Evolutionary conservation across 2,329 filamentous ascomycete species (phyloP), one percentile per base, ranked within the genome.

Genomic region (Clarireedia hainanense): DNA sequence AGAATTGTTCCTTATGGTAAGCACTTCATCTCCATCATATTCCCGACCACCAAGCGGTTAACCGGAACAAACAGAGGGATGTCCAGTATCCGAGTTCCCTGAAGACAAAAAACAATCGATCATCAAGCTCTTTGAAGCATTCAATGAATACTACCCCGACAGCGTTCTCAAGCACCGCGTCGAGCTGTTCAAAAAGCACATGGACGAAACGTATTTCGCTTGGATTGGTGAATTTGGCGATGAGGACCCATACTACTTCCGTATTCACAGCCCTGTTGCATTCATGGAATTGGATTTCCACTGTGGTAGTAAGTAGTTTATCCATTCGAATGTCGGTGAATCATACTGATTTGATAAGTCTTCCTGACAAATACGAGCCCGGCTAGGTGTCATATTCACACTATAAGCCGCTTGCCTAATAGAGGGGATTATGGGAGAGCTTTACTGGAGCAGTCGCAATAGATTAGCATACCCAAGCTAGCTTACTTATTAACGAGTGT

Each of bases 281-380:
- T 73, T 91, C 2, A 74, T 86, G 51, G 88, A 92, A 74, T 88
- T 92, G 64, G 88, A 91, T 64, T 86, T 90, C 65, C 88, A 91
- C 68, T 88, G 83, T 0, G 87, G 88, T 0, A 65, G 64, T 65
- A 57, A 65, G 63, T 65, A 26, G 47, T 57, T 5, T 14, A 5
- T 14, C n/a, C 24, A 26, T 36, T 45, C 37, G 9, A 14, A 40
- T 6, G 39, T 20, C 49, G n/a, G 37, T 17, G 37, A 4, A 36
- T 15, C 34, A 24, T 46, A 36, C 52, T 61, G 26, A 60, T 17
- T 50, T 7, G 2, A n/a, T 12, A 24, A 30, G 88, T 91, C 0
- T 91, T 91, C 63, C 69, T 92, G 64, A 83, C 77, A 1, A 92
- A 91, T 66, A 75, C 75, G 50, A 80, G 88, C 69, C 88, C 88